These are phyloP conservation scores for Abelmoschus esculentus DNA, from an alignment of 345 rosid species.

Conservation along the genomic window DNA sequence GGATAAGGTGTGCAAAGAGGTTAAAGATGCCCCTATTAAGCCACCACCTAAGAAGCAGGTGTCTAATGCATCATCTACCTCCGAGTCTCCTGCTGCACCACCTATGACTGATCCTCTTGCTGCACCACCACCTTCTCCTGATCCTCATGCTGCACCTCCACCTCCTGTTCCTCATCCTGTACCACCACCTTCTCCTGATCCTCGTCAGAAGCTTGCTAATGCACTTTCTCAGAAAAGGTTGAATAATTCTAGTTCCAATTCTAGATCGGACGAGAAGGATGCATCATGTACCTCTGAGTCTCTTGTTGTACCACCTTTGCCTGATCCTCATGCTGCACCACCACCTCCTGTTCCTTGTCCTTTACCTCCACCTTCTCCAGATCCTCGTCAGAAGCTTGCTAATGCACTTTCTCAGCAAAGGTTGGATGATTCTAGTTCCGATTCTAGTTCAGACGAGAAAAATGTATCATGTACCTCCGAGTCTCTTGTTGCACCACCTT, in stretches of 20 bases:
- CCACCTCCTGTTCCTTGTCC: slow-evolving; percentile 37
- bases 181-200: slow-evolving; percentile 33
- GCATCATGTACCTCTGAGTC: too few species aligned
- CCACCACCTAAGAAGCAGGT: slow-evolving; percentile 44
- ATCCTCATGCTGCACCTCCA: too few species aligned
- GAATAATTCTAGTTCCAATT: slow-evolving; percentile 32
- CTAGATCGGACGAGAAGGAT: too few species aligned
- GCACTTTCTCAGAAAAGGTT: slow-evolving; percentile 56
- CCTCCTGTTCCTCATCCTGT: slow-evolving; percentile 11
- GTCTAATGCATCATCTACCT: slow-evolving; percentile 39
- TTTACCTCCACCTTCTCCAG: slow-evolving; percentile 26
- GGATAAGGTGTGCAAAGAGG: slow-evolving; percentile 80
- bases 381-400: slow-evolving; percentile 54
- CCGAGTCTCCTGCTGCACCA: slow-evolving; percentile 27
- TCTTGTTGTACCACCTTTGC: too few species aligned
- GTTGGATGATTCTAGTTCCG: slow-evolving; percentile 34
- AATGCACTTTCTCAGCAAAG: slow-evolving; percentile 64
- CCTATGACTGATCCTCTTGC: too few species aligned
- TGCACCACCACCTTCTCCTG: too few species aligned
- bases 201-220: slow-evolving; percentile 53
- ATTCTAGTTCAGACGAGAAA: slow-evolving; percentile 58
- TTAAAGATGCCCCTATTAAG: slow-evolving; percentile 47
- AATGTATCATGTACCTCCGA: slow-evolving; percentile 43
- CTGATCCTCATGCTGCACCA: slow-evolving; percentile 28
- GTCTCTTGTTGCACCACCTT: slow-evolving; percentile 23